Base-by-base conservation (phyloP, 345 rosid genomes). In the Dipteronia sinensis region DNA sequence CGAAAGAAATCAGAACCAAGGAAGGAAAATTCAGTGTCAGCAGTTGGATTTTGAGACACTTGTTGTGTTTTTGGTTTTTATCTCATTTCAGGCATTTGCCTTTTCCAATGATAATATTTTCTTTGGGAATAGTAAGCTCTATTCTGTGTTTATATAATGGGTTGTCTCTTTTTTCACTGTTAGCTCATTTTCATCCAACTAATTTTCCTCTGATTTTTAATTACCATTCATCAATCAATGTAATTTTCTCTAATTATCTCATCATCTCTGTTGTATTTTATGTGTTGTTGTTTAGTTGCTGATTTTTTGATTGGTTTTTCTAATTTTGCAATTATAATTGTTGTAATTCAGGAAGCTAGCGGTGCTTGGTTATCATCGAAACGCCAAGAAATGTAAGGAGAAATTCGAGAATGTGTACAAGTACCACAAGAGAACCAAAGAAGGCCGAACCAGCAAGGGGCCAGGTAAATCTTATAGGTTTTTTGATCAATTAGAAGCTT, bases 381-480 rank as follows among this genome's bases (percentile, higher is more conserved):
- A 87, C 76, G 86, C 91, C 7, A 94, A 94, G 89, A 94, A 94
- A 82, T 93, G 98, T 86, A 93, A 88, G 79, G 98, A 94, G 90
- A 94, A 94, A 65, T 94, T 94, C 81, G 98, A 94, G 87, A 94
- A 94, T 74, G 92, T 94, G 25, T 93, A 85, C 86, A 94, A 94
- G 81, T 94, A 94, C 82, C 98, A 94, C 85, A 94, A 87, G 84
- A 79, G 98, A 62, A 91, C 98, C 80, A 94, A 93, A 87, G 97
- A 94, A 67, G 88, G 97, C 12, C 89, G 94, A 4, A 83, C 81
- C 25, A 91, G 93, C 1, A 93, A 92, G 84, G 82, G 86, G 25
- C 88, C 88, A 69, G 93, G 91, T 81, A 94, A 93, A 75, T 79
- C 87, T 42, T 94, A 94, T 81, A 86, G 94, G 2, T 94, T 93